Evolutionary conservation across 2,329 filamentous ascomycete genomes (phyloP), one percentile per base, ranked within the genome.

Genomic region (Aulographum hederae): DNA sequence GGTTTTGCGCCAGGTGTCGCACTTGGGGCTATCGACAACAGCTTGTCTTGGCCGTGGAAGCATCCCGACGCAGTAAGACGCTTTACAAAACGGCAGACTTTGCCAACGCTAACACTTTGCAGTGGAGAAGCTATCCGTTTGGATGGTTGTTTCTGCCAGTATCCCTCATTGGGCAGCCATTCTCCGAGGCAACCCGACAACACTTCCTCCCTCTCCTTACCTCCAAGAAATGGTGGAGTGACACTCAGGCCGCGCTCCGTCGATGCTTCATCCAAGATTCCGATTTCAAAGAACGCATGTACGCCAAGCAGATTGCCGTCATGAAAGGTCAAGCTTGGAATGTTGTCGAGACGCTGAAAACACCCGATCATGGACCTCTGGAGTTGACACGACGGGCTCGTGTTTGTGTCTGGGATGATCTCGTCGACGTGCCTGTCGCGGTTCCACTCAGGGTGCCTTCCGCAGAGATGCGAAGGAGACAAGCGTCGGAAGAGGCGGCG

Each of bases 291-390:
- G 89, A 98, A 57, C 78, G 81, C 54, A 98, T 98, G 89, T 98
- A 93, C 56, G 82, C 82, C n/a, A 74, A 81, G 41, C 89, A 98
- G 48, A 91, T 98, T 38, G 86, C 89, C 1, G 89, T 98, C 36
- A 93, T 98, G 82, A 98, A 98, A 56, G 89, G 89, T 8, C 89
- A 98, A 50, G 89, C 89, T 1, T 98, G 89, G 84, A 98, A 98
- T 49, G 89, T 98, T 0, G 89, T 98, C 4, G 89, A 98, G 58
- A 94, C 89, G 1, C 65, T 98, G 38, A 98, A 98, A 52, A 79
- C 79, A 13, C 64, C 72, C 1, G 89, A 95, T 46, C 86, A 95
- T 47, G 89, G 89, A 0, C 89, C 89, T 0, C 61, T 98, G 13
- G 89, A 95, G 55, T 68, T 98, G 32, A 95, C 89, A 4, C 69